These are phyloP conservation scores for Suillus fuscotomentosus DNA, from an alignment of 768 basidiomycete genomes.

Conservation along the genomic window DNA sequence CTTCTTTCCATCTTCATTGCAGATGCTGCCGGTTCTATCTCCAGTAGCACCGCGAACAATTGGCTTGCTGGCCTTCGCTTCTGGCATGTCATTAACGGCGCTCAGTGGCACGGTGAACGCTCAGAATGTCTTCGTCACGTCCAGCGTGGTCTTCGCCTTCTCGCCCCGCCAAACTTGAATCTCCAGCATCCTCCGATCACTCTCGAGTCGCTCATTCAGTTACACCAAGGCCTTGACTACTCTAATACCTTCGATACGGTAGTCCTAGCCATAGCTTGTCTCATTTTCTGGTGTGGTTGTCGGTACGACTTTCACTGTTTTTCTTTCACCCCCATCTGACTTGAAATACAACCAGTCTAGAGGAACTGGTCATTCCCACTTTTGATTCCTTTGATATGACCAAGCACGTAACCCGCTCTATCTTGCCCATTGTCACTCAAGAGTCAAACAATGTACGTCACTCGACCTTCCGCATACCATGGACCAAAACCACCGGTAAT, in stretches of 20 bases:
- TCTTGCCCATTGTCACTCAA: neutral
- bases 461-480: constrained; percentile 31
- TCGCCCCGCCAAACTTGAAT: neutral
- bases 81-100: constrained; percentile 36
- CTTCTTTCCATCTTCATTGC: constrained; percentile 31
- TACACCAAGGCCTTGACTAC: neutral
- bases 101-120: constrained; percentile 10
- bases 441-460: constrained; percentile 1
- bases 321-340: constrained; percentile 3
- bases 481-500: constrained; percentile 32
- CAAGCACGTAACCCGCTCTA: neutral
- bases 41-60: constrained; percentile 20
- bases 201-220: neutral
- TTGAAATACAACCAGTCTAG: neutral
- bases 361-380: neutral
- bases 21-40: constrained; percentile 13
- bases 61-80: constrained; percentile 35
- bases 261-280: neutral
- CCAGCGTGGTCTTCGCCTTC: neutral
- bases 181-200: neutral
- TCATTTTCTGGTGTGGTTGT: neutral
- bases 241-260: neutral
- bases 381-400: neutral
- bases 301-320: constrained; percentile 2
- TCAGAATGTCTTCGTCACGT: constrained; percentile 1